phyloP scores from a whole-genome alignment of 2,329 filamentous ascomycete species.

The Parastagonospora nodorum region DNA sequence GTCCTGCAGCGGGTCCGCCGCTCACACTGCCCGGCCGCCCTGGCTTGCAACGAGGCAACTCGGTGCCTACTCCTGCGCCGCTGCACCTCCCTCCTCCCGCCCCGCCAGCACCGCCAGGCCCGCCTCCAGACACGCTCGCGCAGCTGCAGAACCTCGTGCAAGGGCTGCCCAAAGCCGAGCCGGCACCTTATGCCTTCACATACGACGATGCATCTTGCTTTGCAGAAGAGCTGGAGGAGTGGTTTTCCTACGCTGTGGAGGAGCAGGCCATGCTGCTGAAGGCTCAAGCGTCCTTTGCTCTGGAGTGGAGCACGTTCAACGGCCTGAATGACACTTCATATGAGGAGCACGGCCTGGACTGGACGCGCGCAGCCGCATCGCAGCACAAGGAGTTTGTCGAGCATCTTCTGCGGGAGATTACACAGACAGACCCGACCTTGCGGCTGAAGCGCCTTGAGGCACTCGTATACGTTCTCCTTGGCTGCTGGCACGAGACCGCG shows the following conservation, averaged over 20 bases:
- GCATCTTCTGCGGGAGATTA: constrained; percentile 43
- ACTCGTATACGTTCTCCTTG: constrained; percentile 54
- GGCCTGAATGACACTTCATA: constrained; percentile 47
- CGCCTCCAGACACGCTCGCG: constrained; percentile 47
- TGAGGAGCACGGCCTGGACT: constrained; percentile 58
- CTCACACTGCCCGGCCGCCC: constrained; percentile 43
- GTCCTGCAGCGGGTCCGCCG: constrained; percentile 22
- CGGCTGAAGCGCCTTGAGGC: constrained; percentile 49
- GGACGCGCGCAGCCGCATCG: constrained; percentile 68
- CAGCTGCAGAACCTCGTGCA: constrained; percentile 53
- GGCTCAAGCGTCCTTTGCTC: constrained; percentile 76
- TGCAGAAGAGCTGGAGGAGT: constrained; percentile 91
- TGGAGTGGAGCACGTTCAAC: constrained; percentile 63
- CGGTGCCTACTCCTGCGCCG: constrained; percentile 46
- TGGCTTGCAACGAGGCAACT: constrained; percentile 47
- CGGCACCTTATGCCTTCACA: constrained; percentile 75
- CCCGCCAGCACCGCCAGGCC: constrained; percentile 40
- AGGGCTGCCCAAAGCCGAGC: constrained; percentile 50
- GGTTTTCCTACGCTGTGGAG: constrained; percentile 91
- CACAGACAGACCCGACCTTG: constrained; percentile 30
- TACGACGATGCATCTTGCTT: constrained; percentile 62
- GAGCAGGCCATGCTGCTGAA: constrained; percentile 80
- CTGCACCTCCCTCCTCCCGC: constrained; percentile 52
- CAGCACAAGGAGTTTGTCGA: constrained; percentile 63
- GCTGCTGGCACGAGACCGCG: constrained; percentile 57